Base-by-base conservation (phyloP, 768 basidiomycete genomes). In the Roridomyces roridus region DNA sequence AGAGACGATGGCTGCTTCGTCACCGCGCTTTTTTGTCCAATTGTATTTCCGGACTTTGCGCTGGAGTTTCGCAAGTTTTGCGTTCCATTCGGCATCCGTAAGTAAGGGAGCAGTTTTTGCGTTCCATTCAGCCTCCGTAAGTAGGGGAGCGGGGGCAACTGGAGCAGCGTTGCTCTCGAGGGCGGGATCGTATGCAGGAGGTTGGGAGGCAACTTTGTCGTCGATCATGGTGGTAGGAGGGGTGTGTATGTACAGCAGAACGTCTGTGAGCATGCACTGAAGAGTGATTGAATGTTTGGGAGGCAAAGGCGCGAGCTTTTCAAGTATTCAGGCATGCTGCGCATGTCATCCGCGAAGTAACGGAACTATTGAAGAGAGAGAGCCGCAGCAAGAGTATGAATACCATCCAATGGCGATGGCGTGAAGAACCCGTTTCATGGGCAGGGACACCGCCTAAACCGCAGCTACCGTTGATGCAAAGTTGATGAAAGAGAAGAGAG, bases 31-130 rank as follows among this genome's bases (percentile, higher is more conserved):
- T n/a, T n/a, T 31, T 29, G 37, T 46, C 53, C 55, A 53, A 39
- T 57, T 62, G 60, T 59, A 63, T 45, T 59, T 59, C 28, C 51
- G 43, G 41, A 59, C 47, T 53, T 44, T 55, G 18, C 24, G 25
- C 34, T 59, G 43, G 1, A 59, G 62, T 35, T 21, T 44, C 25
- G 46, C 39, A 29, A 59, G 26, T 43, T 58, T 59, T 14, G 14
- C 23, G 39, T 55, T 17, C 57, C 56, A 58, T 43, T 62, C 45
- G 15, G 6, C 48, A 6, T 62, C 61, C 21, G 24, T 47, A 43
- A 43, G 23, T 11, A 10, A 14, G 26, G 48, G 9, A 43, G 5
- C 4, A 40, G 39, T n/a, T 43, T 58, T 59, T 14, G 14, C 23
- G 39, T 55, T 17, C 57, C 56, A 58, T 43, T 62, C 45, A 14